phyloP scores from a whole-genome alignment of 169 alveolate genomes.

The Neospora caninum region DNA sequence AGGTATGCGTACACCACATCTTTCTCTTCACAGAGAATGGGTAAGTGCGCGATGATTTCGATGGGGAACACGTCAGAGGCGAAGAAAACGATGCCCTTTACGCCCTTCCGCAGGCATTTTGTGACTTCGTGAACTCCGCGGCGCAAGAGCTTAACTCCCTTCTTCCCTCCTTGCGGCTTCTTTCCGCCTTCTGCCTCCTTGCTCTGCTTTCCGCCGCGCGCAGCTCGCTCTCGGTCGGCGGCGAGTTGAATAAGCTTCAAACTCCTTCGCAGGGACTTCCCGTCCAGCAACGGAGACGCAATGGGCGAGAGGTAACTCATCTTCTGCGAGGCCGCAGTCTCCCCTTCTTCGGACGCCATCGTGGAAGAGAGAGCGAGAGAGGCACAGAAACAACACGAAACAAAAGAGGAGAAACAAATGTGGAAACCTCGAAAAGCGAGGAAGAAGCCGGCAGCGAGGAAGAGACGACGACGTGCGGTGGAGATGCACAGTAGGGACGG shows the following conservation, averaged over 20 bases:
- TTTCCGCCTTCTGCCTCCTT: conserved; percentile 37
- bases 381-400: neutral
- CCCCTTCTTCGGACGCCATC: neutral
- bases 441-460: too few species aligned
- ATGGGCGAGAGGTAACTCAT: conserved; percentile 84
- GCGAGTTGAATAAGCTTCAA: conserved; percentile 87
- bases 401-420: too few species aligned
- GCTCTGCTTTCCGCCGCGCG: conserved; percentile 37
- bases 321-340: neutral
- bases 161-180: conserved; percentile 38
- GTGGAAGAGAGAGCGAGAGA: neutral
- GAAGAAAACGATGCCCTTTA: conserved; percentile 89
- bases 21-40: conserved; percentile 94
- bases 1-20: conserved; percentile 93
- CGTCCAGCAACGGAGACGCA: conserved; percentile 92
- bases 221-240: conserved; percentile 76
- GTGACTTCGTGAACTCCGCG: conserved; percentile 97
- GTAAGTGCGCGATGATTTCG: conserved; percentile 95
- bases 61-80: conserved; percentile 97
- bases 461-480: too few species aligned
- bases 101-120: conserved; percentile 92
- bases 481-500: too few species aligned
- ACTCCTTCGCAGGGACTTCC: conserved; percentile 87
- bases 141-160: conserved; percentile 78
- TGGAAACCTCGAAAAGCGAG: too few species aligned